Evolutionary conservation across 2,329 filamentous ascomycete genomes (phyloP).

Genomic region (Zalaria obscura): DNA sequence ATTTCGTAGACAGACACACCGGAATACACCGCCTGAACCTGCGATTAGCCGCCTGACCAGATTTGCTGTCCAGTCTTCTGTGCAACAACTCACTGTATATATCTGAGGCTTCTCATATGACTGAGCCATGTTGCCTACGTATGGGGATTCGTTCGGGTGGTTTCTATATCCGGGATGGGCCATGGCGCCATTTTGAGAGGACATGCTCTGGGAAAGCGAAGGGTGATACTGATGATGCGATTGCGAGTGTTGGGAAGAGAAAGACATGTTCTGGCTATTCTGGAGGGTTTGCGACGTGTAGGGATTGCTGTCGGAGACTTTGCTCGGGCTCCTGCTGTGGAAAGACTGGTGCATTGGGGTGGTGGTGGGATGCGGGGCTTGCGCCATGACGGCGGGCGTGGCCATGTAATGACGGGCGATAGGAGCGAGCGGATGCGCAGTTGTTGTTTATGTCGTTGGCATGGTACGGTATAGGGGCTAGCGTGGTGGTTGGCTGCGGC

Average conservation of each 20-base stretch:
- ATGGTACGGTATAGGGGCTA: too few species aligned
- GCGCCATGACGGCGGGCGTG: background rate
- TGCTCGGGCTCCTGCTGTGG: background rate
- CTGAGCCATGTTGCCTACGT: background rate
- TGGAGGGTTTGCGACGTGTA: background rate
- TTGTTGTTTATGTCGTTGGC: background rate
- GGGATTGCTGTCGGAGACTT: background rate
- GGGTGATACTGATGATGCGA: background rate
- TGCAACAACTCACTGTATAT: conserved; percentile 27
- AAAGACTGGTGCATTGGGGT: background rate
- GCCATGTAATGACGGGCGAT: background rate
- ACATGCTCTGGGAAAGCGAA: background rate
- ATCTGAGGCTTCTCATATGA: conserved; percentile 29
- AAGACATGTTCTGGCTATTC: background rate
- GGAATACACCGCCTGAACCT: conserved; percentile 66
- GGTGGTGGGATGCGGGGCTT: background rate
- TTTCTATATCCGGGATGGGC: conserved; percentile 2
- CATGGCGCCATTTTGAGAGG: background rate
- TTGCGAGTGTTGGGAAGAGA: background rate
- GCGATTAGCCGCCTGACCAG: background rate
- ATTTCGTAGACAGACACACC: conserved; percentile 96
- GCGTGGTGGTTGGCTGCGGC: too few species aligned
- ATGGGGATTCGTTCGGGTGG: conserved; percentile 2
- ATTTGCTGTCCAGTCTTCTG: too few species aligned
- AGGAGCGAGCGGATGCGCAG: background rate